A percentile compares a stretch with the other conserved stretches of the same genome.
Evolutionary conservation across 2,329 filamentous ascomycete genomes (phyloP).

Genomic region (Atkinsonella hypoxylon): DNA sequence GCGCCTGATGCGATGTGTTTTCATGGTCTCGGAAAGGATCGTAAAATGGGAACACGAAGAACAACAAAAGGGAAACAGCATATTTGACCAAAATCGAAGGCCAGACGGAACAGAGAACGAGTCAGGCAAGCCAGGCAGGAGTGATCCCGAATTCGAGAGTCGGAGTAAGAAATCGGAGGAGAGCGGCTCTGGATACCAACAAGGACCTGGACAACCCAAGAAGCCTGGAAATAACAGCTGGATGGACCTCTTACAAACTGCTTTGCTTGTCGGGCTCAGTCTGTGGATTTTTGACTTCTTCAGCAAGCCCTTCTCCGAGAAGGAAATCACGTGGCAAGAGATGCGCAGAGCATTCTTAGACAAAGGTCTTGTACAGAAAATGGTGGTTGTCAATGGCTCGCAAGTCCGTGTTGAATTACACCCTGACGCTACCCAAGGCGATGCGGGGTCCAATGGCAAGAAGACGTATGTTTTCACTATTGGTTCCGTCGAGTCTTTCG

Average conservation of each 20-base stretch:
- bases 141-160: conserved; percentile 10
- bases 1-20: conserved; percentile 23
- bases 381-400: conserved; percentile 62
- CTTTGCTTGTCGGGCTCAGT: conserved; percentile 40
- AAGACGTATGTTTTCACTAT: conserved; percentile 79
- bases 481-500: conserved; percentile 86
- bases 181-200: conserved; percentile 15
- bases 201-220: conserved; percentile 22
- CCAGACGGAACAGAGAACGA: conserved; percentile 12
- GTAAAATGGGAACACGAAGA: conserved; percentile 17
- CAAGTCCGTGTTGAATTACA: conserved; percentile 73
- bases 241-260: conserved; percentile 24
- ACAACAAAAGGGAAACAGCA: conserved; percentile 10
- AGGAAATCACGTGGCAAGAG: conserved; percentile 96
- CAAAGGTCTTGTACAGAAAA: conserved; percentile 89
- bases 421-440: conserved; percentile 50
- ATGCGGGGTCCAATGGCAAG: conserved; percentile 17
- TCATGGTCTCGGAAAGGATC: conserved; percentile 24
- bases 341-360: conserved; percentile 87
- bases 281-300: conserved; percentile 31
- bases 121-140: conserved; percentile 9
- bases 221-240: conserved; percentile 23
- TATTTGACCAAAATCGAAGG: conserved; percentile 14
- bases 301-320: conserved; percentile 31
- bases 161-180: conserved; percentile 11